Evolutionary conservation across 192 early-diverging fungal genomes (phyloP).

Genomic region (Coemansia pectinata): DNA sequence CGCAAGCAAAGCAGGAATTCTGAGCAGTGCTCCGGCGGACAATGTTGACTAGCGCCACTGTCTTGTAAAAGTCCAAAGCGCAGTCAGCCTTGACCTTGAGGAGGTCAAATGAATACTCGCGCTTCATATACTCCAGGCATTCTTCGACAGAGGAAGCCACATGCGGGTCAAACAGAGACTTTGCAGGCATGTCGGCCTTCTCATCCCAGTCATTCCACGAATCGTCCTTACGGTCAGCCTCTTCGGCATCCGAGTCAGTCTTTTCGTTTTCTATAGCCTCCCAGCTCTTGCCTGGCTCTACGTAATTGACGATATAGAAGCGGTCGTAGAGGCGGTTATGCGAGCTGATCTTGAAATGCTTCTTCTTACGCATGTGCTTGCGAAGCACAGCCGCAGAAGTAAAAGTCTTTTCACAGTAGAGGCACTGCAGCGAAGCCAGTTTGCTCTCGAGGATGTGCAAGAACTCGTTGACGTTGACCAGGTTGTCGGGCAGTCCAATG

Average conservation of each 20-base stretch:
- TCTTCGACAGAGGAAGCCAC: constrained; percentile 64
- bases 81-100: constrained; percentile 49
- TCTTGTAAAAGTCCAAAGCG: constrained; percentile 81
- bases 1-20: constrained; percentile 73
- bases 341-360: constrained; percentile 93
- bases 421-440: constrained; percentile 71
- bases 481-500: constrained; percentile 88
- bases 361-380: constrained; percentile 98
- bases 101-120: constrained; percentile 79
- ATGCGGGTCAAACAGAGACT: constrained; percentile 78
- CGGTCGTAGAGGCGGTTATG: constrained; percentile 89
- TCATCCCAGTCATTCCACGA: constrained; percentile 86
- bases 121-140: constrained; percentile 71
- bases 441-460: constrained; percentile 74
- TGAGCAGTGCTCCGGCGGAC: constrained; percentile 69
- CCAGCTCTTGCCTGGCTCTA: constrained; percentile 91
- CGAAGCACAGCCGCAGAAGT: constrained; percentile 83
- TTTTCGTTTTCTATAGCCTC: constrained; percentile 81
- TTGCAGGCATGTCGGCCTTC: constrained; percentile 60
- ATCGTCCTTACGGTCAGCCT: constrained; percentile 38
- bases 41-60: constrained; percentile 83
- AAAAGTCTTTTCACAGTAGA: constrained; percentile 95
- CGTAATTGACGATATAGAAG: constrained; percentile 92
- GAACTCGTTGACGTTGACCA: constrained; percentile 83
- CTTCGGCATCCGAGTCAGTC: constrained; percentile 66